Conservation (phyloP, 306 rosid species). For the Betula pendula region DNA sequence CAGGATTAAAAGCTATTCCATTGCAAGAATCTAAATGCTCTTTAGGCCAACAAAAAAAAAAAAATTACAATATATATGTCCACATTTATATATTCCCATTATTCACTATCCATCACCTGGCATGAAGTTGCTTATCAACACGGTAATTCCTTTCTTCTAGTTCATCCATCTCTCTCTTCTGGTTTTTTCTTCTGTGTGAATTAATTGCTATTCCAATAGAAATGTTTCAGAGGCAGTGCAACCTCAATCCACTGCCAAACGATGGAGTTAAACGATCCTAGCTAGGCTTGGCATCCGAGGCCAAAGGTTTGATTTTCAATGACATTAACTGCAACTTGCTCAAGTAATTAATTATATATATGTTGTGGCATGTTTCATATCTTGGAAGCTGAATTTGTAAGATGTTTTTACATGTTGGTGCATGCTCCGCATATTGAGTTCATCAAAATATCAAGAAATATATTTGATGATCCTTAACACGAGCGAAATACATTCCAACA, state of each 20-base stretch:
- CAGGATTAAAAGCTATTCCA: not conserved
- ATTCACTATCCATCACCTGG: not conserved
- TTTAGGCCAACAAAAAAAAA: not conserved
- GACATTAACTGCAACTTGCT: not conserved
- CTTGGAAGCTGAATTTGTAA: not conserved
- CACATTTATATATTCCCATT: not conserved
- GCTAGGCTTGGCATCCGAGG: too few relatives aligned
- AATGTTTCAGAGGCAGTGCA: too few relatives aligned
- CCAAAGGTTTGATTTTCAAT: too few relatives aligned
- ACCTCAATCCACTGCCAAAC: too few relatives aligned
- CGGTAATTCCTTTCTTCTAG: not conserved
- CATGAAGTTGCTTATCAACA: not conserved
- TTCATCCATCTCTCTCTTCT: not conserved
- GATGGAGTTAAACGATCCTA: too few relatives aligned
- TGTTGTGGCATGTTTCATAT: not conserved
- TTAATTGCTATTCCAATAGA: too few relatives aligned
- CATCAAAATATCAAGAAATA: too few relatives aligned
- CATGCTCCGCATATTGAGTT: too few relatives aligned
- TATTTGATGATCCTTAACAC: not conserved
- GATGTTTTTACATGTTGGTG: not conserved
- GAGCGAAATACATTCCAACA: not conserved
- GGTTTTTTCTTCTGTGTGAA: too few relatives aligned
- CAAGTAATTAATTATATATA: too few relatives aligned
- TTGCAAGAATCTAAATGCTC: not conserved
- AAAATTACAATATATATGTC: not conserved